A percentile compares a stretch with the other conserved stretches of the same genome.
Evolutionary conservation across 208 protist genomes (phyloP).

Genomic region (Novymonas esmeraldas): DNA sequence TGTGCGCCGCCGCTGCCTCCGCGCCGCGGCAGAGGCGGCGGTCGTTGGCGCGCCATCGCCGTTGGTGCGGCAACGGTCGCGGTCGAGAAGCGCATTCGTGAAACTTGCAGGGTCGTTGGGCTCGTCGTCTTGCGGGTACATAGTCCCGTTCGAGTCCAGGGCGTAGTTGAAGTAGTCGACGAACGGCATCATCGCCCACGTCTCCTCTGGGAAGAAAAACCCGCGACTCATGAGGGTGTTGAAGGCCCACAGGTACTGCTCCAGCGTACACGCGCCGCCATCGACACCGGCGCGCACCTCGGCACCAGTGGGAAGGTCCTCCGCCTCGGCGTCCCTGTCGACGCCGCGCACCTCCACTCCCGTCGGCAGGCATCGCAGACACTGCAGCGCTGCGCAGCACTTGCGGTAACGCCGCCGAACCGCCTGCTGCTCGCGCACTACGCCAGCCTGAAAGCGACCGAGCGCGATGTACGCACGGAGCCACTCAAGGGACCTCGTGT

Average conservation of each 20-base stretch:
- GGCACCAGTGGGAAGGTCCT: neutral
- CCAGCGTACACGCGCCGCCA: conserved; percentile 32
- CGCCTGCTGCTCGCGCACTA: conserved; percentile 43
- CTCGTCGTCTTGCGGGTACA: conserved; percentile 35
- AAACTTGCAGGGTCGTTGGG: conserved; percentile 15
- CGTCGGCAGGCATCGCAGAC: conserved; percentile 18
- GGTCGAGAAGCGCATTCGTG: conserved; percentile 9
- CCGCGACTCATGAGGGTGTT: conserved; percentile 89
- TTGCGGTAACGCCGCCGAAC: conserved; percentile 41
- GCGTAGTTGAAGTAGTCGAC: conserved; percentile 94
- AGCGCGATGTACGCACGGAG: conserved; percentile 39
- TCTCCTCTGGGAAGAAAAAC: conserved; percentile 77
- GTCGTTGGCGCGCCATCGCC: neutral
- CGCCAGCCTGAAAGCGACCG: conserved; percentile 45
- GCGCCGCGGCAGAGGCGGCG: neutral
- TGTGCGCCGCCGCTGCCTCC: conserved; percentile 12
- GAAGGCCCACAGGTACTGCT: conserved; percentile 82
- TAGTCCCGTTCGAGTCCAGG: conserved; percentile 66
- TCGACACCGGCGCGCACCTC: neutral
- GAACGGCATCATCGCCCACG: conserved; percentile 92
- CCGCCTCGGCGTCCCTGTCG: neutral
- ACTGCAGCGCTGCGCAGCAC: conserved; percentile 41
- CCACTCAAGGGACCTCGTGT: conserved; percentile 12
- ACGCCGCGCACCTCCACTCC: conserved; percentile 16
- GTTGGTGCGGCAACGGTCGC: neutral